These are phyloP conservation scores for Salix dunnii DNA, from an alignment of 345 rosid species.

Conservation along the genomic window DNA sequence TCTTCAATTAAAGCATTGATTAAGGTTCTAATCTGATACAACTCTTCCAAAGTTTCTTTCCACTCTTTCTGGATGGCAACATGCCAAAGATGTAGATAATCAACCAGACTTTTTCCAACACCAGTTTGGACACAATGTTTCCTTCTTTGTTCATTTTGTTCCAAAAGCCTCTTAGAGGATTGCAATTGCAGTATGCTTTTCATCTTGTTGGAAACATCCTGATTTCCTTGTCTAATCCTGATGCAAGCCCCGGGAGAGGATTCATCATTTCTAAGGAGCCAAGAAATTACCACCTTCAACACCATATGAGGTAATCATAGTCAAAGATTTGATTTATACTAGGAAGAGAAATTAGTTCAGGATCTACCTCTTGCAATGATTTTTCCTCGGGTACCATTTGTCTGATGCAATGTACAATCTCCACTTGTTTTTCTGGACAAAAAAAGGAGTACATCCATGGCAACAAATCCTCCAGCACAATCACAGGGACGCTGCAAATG, in stretches of 20 bases:
- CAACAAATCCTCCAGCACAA: slow-evolving; percentile 52
- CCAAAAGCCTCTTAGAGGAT: slow-evolving; percentile 27
- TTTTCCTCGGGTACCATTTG: slow-evolving; percentile 45
- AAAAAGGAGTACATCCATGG: slow-evolving; percentile 67
- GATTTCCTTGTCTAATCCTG: slow-evolving; percentile 23
- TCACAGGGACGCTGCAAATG: slow-evolving; percentile 61
- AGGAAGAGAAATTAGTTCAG: slow-evolving; percentile 18
- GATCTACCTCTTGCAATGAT: slow-evolving; percentile 55
- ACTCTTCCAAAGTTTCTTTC: slow-evolving; percentile 46
- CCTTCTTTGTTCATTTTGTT: slow-evolving; percentile 28
- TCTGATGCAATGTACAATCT: slow-evolving; percentile 36
- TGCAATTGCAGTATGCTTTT: slow-evolving; percentile 16
- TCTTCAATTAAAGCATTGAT: slow-evolving; percentile 34
- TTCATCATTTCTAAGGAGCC: slow-evolving; percentile 35
- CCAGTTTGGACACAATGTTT: slow-evolving; percentile 21
- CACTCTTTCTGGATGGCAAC: slow-evolving; percentile 51
- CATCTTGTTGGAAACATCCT: slow-evolving; percentile 25
- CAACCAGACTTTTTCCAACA: slow-evolving; percentile 27
- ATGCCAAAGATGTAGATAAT: slow-evolving; percentile 54
- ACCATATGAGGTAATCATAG: slow-evolving; percentile 22
- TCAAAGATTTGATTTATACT: slow-evolving; percentile 1
- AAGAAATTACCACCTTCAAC: slow-evolving; percentile 57
- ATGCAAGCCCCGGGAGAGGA: slow-evolving; percentile 21
- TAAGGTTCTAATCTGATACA: slow-evolving; percentile 35
- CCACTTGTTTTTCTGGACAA: slow-evolving; percentile 36